Base-by-base conservation (phyloP, 1,139 yeast genomes). In the Yamadazyma trypodendri region DNA sequence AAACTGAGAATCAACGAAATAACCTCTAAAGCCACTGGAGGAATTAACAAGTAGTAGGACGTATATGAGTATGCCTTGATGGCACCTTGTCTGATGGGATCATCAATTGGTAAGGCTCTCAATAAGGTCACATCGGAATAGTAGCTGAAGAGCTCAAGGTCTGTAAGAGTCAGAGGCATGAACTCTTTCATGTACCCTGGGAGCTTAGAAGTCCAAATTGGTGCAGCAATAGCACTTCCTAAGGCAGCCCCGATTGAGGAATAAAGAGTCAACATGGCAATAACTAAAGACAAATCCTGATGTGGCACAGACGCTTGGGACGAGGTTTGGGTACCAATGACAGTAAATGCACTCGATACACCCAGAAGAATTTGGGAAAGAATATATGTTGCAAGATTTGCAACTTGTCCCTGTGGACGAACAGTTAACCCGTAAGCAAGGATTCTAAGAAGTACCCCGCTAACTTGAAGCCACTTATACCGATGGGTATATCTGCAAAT, bases 141-240 rank as follows among this genome's bases (percentile, higher is more conserved):
- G 25, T 42, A 48, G 3, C 24, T 28, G 2, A 32, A 25, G 11
- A 58, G 50, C 18, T 42, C 41, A 4, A 39, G 41, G 32, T 50
- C 45, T 17, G 39, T 40, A 2, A 45, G 47, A 8, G 45, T 32
- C n/a, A 42, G 39, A 12, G 66, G 63, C 28, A 61, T 38, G 37
- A 49, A 48, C 14, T 50, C 36, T 43, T 51, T 46, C 38, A 62
- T 46, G 27, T 50, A 51, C 20, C 35, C 42, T 10, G 75, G 75
- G 35, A 73, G 45, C 23, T 60, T 52, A 27, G 66, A 58, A 16
- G 69, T 58, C 77, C 78, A 73, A 28, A 73, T 60, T 12, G 74
- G 73, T 39, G 73, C 75, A 18, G 75, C 63, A 29, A 72, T 56
- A 6, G 77, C 63, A 32, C 59, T 51, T 9, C 78, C 78, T 35